A percentile compares a stretch with the other conserved stretches of the same genome.
These are phyloP conservation scores for Penicillium parvum DNA, from an alignment of 495 filamentous ascomycete species.

Conservation along the genomic window DNA sequence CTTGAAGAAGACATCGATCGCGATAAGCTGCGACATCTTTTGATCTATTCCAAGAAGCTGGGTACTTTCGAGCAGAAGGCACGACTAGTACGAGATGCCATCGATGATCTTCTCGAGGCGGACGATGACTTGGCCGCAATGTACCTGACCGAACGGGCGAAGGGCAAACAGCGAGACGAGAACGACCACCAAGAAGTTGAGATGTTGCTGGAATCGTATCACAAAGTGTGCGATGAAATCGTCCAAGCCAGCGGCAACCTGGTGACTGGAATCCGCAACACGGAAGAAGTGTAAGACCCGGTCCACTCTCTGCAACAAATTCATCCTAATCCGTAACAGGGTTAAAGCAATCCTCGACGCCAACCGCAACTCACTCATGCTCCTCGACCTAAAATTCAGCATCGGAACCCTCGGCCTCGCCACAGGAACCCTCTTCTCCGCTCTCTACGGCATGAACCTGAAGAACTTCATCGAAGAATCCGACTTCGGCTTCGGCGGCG, in stretches of 20 bases:
- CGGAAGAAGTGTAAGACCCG: slow-evolving; percentile 84
- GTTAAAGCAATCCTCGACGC: slow-evolving; percentile 95
- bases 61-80: slow-evolving; percentile 98
- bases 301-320: neutral
- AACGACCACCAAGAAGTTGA: slow-evolving; percentile 96
- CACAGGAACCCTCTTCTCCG: slow-evolving; percentile 88
- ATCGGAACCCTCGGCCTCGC: slow-evolving; percentile 90
- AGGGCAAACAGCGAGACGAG: slow-evolving; percentile 67
- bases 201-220: slow-evolving; percentile 93
- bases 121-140: slow-evolving; percentile 93
- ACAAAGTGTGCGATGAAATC: slow-evolving; percentile 97
- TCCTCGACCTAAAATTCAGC: slow-evolving; percentile 93
- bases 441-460: slow-evolving; percentile 98
- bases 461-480: slow-evolving; percentile 98
- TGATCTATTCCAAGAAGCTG: slow-evolving; percentile 91
- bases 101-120: slow-evolving; percentile 94
- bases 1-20: slow-evolving; percentile 96
- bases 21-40: slow-evolving; percentile 82
- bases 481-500: slow-evolving; percentile 76
- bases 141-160: slow-evolving; percentile 85
- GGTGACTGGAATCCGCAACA: slow-evolving; percentile 94
- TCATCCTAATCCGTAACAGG: slow-evolving; percentile 38
- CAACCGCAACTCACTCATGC: slow-evolving; percentile 97
- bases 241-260: slow-evolving; percentile 90
- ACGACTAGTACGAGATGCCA: slow-evolving; percentile 86